Base-by-base conservation (phyloP, 164 flowering plant species). In the Litsea cubeba region DNA sequence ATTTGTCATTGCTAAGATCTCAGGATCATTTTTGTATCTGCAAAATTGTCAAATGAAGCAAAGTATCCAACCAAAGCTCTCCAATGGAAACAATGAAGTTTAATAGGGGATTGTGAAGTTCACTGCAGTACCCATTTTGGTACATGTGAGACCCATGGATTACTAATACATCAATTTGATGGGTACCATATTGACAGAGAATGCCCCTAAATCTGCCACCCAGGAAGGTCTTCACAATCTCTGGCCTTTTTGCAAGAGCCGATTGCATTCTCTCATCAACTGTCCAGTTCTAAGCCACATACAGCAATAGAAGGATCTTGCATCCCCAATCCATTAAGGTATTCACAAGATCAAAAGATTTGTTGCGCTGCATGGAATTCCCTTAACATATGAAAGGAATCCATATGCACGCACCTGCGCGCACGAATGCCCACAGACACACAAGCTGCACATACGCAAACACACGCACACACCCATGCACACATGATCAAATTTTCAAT, bases 11-110 rank as follows among this genome's bases (percentile, higher is more conserved):
- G 99, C 99, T 77, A 95, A 81, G 72, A 93, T 93, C 77, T 95
- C 99, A 72, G 99, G 99, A 63, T 95, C 97, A 82, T 95, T 93
- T 85, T 93, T 90, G 78, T 93, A 95, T 26, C 98, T 92, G 87
- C 68, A 76, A 68, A 74, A 66, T 66, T 15, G n/a, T 40, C 49
- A 28, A 66, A 66, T 40, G 46, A 40, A 32, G 15, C 40, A 66
- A 32, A 40, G 20, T 60, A 8, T 46, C 72, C 17, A 35, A 10
- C 28, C 20, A 23, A 46, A 54, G 22, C 46, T 40, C 46, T 40
- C 46, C 1, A 40, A 40, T 40, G 46, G 46, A 40, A 40, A 40
- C 46, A 40, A 40, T 7, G 46, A 40, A 40, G 46, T 8, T 40
- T 8, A 11, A 40, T 1, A 40, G 46, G 46, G 46, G 46, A 40